Percentiles rank a stretch among this genome's conserved stretches.
Conservation (phyloP, 2,329 filamentous ascomycete genomes). For the Albophoma yamanashiensis region DNA sequence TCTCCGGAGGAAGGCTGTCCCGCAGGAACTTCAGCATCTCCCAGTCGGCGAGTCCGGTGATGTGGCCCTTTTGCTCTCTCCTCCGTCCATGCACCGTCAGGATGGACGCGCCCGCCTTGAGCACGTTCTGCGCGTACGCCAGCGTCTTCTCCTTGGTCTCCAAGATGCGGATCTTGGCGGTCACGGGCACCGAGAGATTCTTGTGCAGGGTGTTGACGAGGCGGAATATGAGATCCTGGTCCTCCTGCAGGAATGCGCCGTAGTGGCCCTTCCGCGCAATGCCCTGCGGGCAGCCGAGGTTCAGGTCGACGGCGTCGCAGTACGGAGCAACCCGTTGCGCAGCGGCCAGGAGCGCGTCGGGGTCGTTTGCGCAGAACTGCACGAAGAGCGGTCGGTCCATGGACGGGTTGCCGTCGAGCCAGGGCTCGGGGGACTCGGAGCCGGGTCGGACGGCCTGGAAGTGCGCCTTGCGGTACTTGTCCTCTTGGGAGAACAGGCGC, state of each 20-base stretch:
- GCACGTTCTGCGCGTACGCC: constrained; percentile 77
- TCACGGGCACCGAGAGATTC: constrained; percentile 72
- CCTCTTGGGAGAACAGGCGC: constrained; percentile 68
- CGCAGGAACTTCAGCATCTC: constrained; percentile 69
- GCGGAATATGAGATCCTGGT: constrained; percentile 72
- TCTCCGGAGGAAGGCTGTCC: constrained; percentile 73
- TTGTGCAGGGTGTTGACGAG: constrained; percentile 76
- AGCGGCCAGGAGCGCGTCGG: constrained; percentile 67
- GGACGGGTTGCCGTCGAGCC: constrained; percentile 77
- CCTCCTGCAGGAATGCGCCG: constrained; percentile 89
- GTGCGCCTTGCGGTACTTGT: constrained; percentile 66
- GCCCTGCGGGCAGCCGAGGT: constrained; percentile 91
- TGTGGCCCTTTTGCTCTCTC: constrained; percentile 89
- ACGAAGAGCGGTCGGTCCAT: constrained; percentile 87
- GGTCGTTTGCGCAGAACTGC: constrained; percentile 90
- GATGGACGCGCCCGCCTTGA: constrained; percentile 83
- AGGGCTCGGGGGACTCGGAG: constrained; percentile 24
- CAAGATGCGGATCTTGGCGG: constrained; percentile 86
- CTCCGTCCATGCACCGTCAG: constrained; percentile 84
- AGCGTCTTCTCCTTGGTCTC: constrained; percentile 81
- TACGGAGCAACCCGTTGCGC: constrained; percentile 71
- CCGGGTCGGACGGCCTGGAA: constrained; percentile 57
- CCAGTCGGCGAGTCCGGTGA: constrained; percentile 93
- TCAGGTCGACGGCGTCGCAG: constrained; percentile 92
- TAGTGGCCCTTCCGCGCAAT: constrained; percentile 89